phyloP scores from a whole-genome alignment of 2,329 filamentous ascomycete genomes.

The Cladosporium sp. region DNA sequence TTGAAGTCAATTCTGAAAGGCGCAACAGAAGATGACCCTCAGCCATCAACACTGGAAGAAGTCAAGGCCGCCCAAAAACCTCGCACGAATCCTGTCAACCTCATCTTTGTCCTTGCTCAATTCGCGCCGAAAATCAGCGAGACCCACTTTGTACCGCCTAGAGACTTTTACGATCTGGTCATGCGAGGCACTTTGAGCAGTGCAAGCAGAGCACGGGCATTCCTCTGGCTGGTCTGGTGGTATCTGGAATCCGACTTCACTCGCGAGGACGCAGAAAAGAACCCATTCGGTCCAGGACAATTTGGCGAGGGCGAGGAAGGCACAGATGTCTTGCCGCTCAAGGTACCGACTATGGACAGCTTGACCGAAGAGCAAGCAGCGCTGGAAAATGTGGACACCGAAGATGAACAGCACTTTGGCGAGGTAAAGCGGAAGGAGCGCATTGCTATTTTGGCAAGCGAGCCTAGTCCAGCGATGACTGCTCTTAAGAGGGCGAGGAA shows the following conservation, averaged over 20 bases:
- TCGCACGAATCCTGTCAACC: constrained; percentile 94
- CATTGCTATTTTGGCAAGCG: constrained; percentile 67
- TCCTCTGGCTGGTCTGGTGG: constrained; percentile 99
- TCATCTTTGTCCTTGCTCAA: constrained; percentile 91
- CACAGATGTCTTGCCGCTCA: constrained; percentile 45
- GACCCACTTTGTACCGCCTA: constrained; percentile 76
- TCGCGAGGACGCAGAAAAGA: constrained; percentile 78
- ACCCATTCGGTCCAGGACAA: constrained; percentile 73
- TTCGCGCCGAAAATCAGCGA: constrained; percentile 90
- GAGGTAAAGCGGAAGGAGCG: constrained; percentile 69
- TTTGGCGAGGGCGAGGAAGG: constrained; percentile 39
- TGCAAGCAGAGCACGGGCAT: constrained; percentile 76
- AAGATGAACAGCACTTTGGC: constrained; percentile 66
- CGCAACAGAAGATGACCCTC: constrained; percentile 82
- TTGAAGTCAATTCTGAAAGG: constrained; percentile 97
- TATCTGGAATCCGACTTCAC: constrained; percentile 96
- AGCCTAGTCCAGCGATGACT: constrained; percentile 63
- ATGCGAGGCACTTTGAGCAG: constrained; percentile 86
- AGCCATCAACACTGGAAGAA: constrained; percentile 78
- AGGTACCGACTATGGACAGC: constrained; percentile 62
- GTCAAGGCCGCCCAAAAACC: constrained; percentile 66
- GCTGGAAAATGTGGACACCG: constrained; percentile 70
- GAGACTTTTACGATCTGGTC: constrained; percentile 94
- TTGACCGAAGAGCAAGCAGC: constrained; percentile 63
- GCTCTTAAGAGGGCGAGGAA: constrained; percentile 47